phyloP scores from a whole-genome alignment of 345 rosid species.

The Kandelia obovata region DNA sequence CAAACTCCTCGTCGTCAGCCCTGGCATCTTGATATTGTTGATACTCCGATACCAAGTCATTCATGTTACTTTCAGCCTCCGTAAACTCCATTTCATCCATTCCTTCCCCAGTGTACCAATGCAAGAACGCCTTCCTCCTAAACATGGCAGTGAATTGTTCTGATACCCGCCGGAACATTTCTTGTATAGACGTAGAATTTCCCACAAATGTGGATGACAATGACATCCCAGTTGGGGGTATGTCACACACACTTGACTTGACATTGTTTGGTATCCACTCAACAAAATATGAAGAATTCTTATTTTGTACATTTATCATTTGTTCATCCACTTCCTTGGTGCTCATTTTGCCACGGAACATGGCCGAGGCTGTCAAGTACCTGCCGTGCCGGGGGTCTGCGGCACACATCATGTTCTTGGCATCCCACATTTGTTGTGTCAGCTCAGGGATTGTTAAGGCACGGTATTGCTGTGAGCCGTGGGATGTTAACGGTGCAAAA shows the following conservation, averaged over 20 bases:
- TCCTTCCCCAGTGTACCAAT: constrained; percentile 94
- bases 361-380: constrained; percentile 82
- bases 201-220: constrained; percentile 83
- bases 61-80: constrained; percentile 90
- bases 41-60: constrained; percentile 84
- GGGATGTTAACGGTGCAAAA: constrained; percentile 73
- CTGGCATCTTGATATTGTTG: constrained; percentile 85
- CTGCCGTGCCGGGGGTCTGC: constrained; percentile 87
- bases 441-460: constrained; percentile 80
- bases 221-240: constrained; percentile 64
- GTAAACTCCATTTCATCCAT: constrained; percentile 98
- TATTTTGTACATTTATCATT: constrained; percentile 88
- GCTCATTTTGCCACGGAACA: constrained; percentile 92
- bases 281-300: constrained; percentile 85
- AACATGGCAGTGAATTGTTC: constrained; percentile 63
- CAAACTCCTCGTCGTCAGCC: constrained; percentile 58
- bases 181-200: constrained; percentile 68
- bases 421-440: constrained; percentile 85
- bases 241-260: constrained; percentile 73
- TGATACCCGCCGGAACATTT: constrained; percentile 57
- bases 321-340: constrained; percentile 91
- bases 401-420: constrained; percentile 84
- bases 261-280: constrained; percentile 70
- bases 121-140: constrained; percentile 57
- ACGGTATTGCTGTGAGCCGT: constrained; percentile 76